phyloP scores from a whole-genome alignment of 331 rosid genomes.

The Acacia concinna region DNA sequence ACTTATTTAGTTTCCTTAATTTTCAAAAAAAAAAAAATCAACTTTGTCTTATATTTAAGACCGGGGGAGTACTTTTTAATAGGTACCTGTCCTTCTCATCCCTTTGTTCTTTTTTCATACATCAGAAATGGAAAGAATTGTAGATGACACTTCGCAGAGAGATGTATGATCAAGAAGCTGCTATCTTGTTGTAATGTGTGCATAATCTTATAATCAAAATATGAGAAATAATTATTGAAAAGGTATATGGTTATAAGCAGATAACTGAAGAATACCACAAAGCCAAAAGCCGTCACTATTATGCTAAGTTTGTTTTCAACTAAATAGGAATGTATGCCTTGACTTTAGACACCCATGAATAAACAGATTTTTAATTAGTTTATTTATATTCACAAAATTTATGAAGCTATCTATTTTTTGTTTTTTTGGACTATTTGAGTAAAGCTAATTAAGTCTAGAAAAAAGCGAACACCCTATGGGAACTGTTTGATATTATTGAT shows the following conservation, averaged over 20 bases:
- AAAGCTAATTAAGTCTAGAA: not conserved
- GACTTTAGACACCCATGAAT: constrained; percentile 4
- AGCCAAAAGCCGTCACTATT: not conserved
- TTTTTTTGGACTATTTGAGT: not conserved
- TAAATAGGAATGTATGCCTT: not conserved
- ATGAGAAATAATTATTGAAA: not conserved
- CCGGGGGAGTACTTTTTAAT: not conserved
- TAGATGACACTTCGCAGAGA: not conserved
- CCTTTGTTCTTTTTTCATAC: not conserved
- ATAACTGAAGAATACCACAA: not conserved
- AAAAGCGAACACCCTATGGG: constrained; percentile 13
- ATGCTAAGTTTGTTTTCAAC: not conserved
- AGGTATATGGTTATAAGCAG: not conserved
- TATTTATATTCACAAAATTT: not conserved
- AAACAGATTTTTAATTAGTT: not conserved
- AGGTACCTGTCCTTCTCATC: not conserved
- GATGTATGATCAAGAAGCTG: not conserved
- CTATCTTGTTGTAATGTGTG: not conserved
- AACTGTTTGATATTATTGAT: constrained; percentile 7
- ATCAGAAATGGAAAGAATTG: not conserved
- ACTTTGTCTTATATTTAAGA: too few species aligned
- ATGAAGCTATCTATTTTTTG: constrained; percentile 7
- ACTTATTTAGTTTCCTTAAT: too few species aligned
- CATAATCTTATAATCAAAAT: not conserved
- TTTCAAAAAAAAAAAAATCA: too few species aligned